Conservation (phyloP, 805 yeast genomes). For the Wickerhamiella occidentalis region DNA sequence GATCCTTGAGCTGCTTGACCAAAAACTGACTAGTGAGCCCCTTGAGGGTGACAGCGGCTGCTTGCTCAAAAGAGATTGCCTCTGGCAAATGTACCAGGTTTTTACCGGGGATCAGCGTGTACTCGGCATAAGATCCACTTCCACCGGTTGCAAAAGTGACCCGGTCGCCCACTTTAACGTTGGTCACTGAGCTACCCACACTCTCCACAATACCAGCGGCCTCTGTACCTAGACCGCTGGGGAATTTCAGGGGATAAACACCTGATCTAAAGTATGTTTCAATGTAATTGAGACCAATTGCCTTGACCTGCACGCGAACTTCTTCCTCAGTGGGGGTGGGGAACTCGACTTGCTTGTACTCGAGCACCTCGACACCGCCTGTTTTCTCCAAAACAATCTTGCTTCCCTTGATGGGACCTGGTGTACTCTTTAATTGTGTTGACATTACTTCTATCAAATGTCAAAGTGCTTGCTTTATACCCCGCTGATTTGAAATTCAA, state of each 20-base stretch:
- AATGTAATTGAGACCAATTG: slow-evolving; percentile 71
- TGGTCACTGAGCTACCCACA: slow-evolving; percentile 38
- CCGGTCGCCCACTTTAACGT: slow-evolving; percentile 37
- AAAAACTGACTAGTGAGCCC: slow-evolving; percentile 74
- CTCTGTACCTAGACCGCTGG: slow-evolving; percentile 50
- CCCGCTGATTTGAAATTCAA: not conserved
- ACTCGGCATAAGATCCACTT: slow-evolving; percentile 69
- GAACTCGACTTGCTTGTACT: slow-evolving; percentile 5
- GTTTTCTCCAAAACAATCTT: not conserved
- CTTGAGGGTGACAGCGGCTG: slow-evolving; percentile 47
- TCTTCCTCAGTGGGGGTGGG: slow-evolving; percentile 37
- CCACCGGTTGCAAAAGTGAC: slow-evolving; percentile 52
- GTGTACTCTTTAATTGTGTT: not conserved
- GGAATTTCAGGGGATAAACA: slow-evolving; percentile 47
- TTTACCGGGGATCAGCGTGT: slow-evolving; percentile 33
- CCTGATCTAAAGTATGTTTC: slow-evolving; percentile 78
- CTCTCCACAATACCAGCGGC: slow-evolving; percentile 41
- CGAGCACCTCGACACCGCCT: slow-evolving; percentile 9
- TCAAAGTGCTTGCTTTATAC: too few relatives aligned
- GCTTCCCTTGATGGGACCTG: slow-evolving; percentile 12
- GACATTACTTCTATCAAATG: too few relatives aligned
- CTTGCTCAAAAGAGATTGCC: slow-evolving; percentile 39
- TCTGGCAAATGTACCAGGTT: slow-evolving; percentile 39
- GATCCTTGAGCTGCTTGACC: slow-evolving; percentile 49
- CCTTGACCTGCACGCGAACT: slow-evolving; percentile 58